Conservation (phyloP, 345 rosid species). For the Citrus sp. region DNA sequence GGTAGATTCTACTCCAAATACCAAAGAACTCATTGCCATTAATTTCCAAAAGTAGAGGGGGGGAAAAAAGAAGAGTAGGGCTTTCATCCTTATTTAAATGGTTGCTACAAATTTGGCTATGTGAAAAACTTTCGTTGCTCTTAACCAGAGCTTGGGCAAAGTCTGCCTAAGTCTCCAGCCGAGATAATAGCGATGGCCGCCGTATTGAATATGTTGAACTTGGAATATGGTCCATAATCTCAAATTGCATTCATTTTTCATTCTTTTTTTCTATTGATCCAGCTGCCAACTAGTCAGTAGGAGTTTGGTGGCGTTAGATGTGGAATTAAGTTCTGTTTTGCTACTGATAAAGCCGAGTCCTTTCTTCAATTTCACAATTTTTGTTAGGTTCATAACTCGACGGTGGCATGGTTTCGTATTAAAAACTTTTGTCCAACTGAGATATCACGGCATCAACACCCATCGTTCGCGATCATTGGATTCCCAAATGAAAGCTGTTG, state of each 20-base stretch:
- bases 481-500: not conserved
- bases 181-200: not conserved
- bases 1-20: too few relatives aligned
- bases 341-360: not conserved
- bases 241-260: not conserved
- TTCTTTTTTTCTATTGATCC: not conserved
- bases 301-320: not conserved
- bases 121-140: not conserved
- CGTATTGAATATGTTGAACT: not conserved
- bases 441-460: not conserved
- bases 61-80: too few relatives aligned
- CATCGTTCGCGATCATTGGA: not conserved
- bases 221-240: not conserved
- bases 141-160: not conserved
- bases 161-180: not conserved
- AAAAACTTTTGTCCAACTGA: too few relatives aligned
- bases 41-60: too few relatives aligned
- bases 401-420: too few relatives aligned
- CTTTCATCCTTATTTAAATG: too few relatives aligned
- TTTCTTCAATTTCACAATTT: too few relatives aligned
- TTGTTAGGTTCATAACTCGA: too few relatives aligned
- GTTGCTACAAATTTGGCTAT: too few relatives aligned
- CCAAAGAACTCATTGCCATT: too few relatives aligned
- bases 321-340: not conserved
- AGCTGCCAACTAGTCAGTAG: not conserved